These are phyloP conservation scores for Neonectria ditissima DNA, from an alignment of 2,329 filamentous ascomycete genomes.

Conservation along the genomic window DNA sequence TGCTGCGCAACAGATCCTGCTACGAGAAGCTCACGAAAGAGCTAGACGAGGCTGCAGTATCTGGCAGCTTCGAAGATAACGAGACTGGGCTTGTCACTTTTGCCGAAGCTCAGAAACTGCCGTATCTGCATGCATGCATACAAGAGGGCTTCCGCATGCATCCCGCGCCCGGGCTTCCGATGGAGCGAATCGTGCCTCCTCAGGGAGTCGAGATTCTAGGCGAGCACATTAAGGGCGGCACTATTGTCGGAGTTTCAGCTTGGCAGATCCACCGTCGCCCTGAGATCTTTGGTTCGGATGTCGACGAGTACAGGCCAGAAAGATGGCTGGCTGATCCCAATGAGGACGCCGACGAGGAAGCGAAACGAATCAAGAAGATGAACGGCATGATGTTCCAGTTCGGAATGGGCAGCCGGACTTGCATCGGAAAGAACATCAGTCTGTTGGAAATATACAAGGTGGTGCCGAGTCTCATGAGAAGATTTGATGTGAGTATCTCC, in stretches of 20 bases:
- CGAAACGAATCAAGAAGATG: conserved; percentile 54
- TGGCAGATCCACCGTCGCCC: conserved; percentile 79
- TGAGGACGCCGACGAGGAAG: conserved; percentile 53
- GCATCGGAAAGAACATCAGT: conserved; percentile 76
- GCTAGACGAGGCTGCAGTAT: conserved; percentile 68
- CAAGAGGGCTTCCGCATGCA: conserved; percentile 84
- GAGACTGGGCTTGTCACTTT: conserved; percentile 75
- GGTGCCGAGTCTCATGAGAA: conserved; percentile 56
- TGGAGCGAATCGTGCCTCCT: conserved; percentile 78
- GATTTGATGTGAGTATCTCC: conserved; percentile 35
- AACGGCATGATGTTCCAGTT: conserved; percentile 64
- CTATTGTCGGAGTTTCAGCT: conserved; percentile 79
- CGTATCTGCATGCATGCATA: conserved; percentile 81
- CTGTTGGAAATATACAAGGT: conserved; percentile 73
- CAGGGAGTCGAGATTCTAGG: conserved; percentile 74
- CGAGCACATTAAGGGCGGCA: conserved; percentile 73
- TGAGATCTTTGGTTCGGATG: conserved; percentile 76
- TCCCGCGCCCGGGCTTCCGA: conserved; percentile 77
- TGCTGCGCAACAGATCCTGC: conserved; percentile 71
- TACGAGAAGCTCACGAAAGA: conserved; percentile 70
- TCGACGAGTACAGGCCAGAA: conserved; percentile 75
- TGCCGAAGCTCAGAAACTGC: conserved; percentile 75
- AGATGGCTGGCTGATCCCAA: conserved; percentile 67
- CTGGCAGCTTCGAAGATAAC: conserved; percentile 63
- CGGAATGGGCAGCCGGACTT: conserved; percentile 77